Conservation (phyloP, 1,139 yeast species). For the Lodderomyces elongisporus region DNA sequence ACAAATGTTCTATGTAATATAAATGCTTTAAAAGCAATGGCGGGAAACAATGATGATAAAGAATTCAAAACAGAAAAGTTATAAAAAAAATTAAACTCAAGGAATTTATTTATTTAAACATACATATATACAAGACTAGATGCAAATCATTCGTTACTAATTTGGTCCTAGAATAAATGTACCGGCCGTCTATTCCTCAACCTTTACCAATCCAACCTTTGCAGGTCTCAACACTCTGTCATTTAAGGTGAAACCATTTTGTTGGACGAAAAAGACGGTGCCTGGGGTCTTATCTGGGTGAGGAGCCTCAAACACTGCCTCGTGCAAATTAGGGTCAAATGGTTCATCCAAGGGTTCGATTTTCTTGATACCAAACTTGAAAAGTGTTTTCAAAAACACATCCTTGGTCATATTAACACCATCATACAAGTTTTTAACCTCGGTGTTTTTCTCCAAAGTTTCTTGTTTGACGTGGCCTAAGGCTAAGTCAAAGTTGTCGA, state of each 20-base stretch:
- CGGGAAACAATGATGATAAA: no score
- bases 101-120: no score
- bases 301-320: slow-evolving; percentile 86
- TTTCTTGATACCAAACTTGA: slow-evolving; percentile 74
- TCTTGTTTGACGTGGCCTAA: slow-evolving; percentile 72
- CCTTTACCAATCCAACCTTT: slow-evolving; percentile 90
- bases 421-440: slow-evolving; percentile 72
- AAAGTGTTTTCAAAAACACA: slow-evolving; percentile 80
- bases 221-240: slow-evolving; percentile 92
- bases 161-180: no score
- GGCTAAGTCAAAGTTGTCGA: slow-evolving; percentile 90
- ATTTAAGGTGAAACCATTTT: slow-evolving; percentile 81
- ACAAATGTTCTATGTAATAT: no score
- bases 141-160: no score
- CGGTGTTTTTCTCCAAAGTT: slow-evolving; percentile 50
- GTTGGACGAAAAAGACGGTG: slow-evolving; percentile 90
- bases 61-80: no score
- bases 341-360: slow-evolving; percentile 79
- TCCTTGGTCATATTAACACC: slow-evolving; percentile 91
- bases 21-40: no score
- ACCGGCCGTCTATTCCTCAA: slow-evolving; percentile 15
- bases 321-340: slow-evolving; percentile 90
- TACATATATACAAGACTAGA: no score
- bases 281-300: slow-evolving; percentile 91
- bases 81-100: no score